Base-by-base conservation (phyloP, 345 rosid genomes). In the Populus ilicifolia region DNA sequence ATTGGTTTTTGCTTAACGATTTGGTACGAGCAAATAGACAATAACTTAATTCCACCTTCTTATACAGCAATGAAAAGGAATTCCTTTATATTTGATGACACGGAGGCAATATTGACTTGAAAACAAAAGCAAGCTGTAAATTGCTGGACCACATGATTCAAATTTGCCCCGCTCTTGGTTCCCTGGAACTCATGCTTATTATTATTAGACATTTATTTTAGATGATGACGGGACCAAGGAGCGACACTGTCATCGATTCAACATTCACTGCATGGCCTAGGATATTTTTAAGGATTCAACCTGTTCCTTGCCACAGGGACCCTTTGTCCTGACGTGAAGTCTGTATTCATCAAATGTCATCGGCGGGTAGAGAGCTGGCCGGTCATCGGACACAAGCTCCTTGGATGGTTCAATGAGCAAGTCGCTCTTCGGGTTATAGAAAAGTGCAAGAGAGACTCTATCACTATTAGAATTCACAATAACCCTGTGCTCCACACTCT, bases 401-500 rank as follows among this genome's bases (percentile, higher is more conserved):
- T 70, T 35, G 41, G 44, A 54, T 8, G 84, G 81, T 23, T 50
- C 65, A 44, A 82, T 82, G 16, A 39, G 10, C 69, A 74, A 36
- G 30, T 82, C 84, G 66, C 79, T 46, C 67, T 23, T 75, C 1
- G 82, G 84, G 79, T 82, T 82, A 36, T 82, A 82, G 79, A 82
- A 82, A 35, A 82, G 44, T 10, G 84, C 84, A 29, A 82, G 79
- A 1, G 84, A 82, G 6, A 82, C 79, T 18, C 84, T 21, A 39
- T 82, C 84, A 10, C 75, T 75, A 5, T 59, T 56, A 25, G 84
- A 75, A 48, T 78, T 82, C 74, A 82, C 84, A 3, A 78, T 75
- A 6, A 82, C 82, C 39, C 84, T 62, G 59, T 82, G 84, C 79
- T 82, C 84, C 48, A 78, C 77, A 20, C 84, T 78, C 36, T 75